These are phyloP conservation scores for Quercus bicolor DNA, from an alignment of 306 rosid genomes.

Conservation along the genomic window DNA sequence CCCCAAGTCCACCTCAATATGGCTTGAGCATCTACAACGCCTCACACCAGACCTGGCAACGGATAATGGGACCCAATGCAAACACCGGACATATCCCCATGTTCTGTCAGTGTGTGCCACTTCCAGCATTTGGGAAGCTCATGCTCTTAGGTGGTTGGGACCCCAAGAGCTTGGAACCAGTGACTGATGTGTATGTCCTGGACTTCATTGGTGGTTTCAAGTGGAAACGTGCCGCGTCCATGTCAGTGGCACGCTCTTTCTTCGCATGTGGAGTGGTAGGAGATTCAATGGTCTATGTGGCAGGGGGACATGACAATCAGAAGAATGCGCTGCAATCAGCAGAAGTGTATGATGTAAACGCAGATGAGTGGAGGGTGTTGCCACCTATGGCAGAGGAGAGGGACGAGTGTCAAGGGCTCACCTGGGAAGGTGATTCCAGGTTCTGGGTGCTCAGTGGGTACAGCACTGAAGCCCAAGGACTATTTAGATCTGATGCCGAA, in stretches of 20 bases:
- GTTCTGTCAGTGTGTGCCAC: constrained; percentile 2
- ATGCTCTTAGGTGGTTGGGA: constrained; percentile 3
- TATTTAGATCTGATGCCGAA: background rate
- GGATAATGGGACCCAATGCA: background rate
- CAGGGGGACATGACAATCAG: constrained; percentile 1
- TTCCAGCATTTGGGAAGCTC: background rate
- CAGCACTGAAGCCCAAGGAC: background rate
- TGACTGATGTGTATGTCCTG: background rate
- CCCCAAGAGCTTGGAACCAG: background rate
- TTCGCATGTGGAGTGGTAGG: background rate
- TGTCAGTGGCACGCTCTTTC: constrained; percentile 4
- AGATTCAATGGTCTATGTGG: background rate
- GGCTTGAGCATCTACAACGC: constrained; percentile 5
- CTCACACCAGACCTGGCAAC: background rate
- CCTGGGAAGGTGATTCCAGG: background rate
- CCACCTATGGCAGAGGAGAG: background rate
- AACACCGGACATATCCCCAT: background rate
- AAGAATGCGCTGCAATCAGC: constrained; percentile 1
- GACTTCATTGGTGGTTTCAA: background rate
- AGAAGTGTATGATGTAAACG: background rate
- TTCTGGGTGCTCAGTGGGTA: background rate
- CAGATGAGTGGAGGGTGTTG: constrained; percentile 2
- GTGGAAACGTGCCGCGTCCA: background rate
- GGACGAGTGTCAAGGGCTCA: background rate
- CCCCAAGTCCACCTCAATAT: background rate